phyloP scores from a whole-genome alignment of 192 early-diverging fungal species.

The Rhizoclosmatium globosum region DNA sequence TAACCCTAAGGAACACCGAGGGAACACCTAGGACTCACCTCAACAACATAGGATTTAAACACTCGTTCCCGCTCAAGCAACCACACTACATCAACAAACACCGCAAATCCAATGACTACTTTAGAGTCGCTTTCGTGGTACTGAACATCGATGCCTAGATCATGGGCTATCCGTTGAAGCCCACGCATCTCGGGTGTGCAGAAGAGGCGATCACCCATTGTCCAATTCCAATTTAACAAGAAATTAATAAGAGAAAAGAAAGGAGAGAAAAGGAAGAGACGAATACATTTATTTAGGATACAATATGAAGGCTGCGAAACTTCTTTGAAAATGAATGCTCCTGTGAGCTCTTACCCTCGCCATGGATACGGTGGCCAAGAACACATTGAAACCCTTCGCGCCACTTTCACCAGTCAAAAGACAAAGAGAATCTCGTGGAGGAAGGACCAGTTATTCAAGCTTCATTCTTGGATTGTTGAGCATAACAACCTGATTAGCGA shows the following conservation, averaged over 20 bases:
- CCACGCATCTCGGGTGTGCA: no score
- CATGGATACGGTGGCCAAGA: not conserved
- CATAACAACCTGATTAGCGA: conserved; percentile 42
- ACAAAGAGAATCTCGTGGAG: conserved; percentile 43
- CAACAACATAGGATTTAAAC: conserved; percentile 15
- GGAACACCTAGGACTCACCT: not conserved
- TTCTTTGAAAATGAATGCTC: no score
- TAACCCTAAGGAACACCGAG: no score
- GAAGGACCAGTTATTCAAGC: conserved; percentile 41
- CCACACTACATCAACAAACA: conserved; percentile 23
- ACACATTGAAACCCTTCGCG: conserved; percentile 41
- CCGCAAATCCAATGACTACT: not conserved
- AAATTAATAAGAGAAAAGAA: no score
- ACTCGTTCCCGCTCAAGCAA: not conserved
- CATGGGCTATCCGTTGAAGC: no score
- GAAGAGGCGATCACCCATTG: no score
- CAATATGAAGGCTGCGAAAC: no score
- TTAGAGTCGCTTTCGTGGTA: not conserved
- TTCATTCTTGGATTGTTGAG: conserved; percentile 31
- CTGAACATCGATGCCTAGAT: no score
- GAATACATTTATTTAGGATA: no score
- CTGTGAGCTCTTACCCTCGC: no score
- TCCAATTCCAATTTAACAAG: no score
- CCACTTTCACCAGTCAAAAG: conserved; percentile 37
- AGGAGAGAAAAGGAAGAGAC: no score